Base-by-base conservation (phyloP, 2,329 filamentous ascomycete genomes). In the Phyllosticta citrichinensis region DNA sequence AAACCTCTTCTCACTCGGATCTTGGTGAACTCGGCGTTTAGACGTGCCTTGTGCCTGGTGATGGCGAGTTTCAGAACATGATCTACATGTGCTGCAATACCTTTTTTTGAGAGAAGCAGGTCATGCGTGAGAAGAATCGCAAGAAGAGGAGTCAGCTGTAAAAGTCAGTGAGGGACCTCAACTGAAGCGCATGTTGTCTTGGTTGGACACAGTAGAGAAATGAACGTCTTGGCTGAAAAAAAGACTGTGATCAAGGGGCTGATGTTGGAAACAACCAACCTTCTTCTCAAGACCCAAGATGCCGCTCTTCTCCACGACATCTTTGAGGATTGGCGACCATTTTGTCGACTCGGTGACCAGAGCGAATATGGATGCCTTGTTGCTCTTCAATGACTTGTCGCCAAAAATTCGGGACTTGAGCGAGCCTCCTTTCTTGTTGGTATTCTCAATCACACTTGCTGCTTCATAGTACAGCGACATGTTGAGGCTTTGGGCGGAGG, bases 401-500 rank as follows among this genome's bases (percentile, higher is more conserved):
- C 76, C 80, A 73, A 94, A 97, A 53, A 97, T 84, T 40, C 89
- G 81, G 8, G 91, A 90, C 74, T 95, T 96, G 65, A 97, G 81
- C 25, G 90, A 96, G 19, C 90, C 91, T n/a, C 87, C 87, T 2
- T 80, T 76, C n/a, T 83, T 81, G 1, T 83, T 76, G 2, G 85
- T 76, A 6, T 81, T 81, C 3, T 82, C 81, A 61, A 99, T 77
- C 40, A 97, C 79, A 14, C 86, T 81, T 3, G 88, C 91, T 6
- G 92, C 88, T 77, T 97, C 94, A 72, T 96, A 88, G 73, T 99
- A 99, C 61, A 99, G 87, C 55, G 92, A 96, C 93, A 97, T 97
- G 68, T 66, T 55, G 50, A 57, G 61, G 17, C 35, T 47, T n/a
- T 8, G 4, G 17, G 40, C 17, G 3, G 6, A n/a, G 17, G 4